Conservation (phyloP, 2,329 filamentous ascomycete species). For the Alternaria viburni region DNA sequence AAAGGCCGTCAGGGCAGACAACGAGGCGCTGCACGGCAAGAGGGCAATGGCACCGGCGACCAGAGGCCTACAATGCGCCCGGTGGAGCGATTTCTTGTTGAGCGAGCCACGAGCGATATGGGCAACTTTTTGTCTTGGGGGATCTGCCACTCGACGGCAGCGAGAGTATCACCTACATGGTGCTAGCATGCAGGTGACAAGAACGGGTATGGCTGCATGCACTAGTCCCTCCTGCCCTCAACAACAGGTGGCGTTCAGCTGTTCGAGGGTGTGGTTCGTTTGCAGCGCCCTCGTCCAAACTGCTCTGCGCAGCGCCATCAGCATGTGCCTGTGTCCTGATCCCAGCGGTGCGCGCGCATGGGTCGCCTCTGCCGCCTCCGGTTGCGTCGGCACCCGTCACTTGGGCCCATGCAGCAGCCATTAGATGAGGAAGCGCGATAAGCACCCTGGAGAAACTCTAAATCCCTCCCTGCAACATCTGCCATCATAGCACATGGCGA, state of each 20-base stretch:
- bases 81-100: conserved; percentile 13
- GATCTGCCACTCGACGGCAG: neutral
- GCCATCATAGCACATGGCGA: conserved; percentile 12
- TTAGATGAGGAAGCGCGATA: conserved; percentile 30
- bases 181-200: conserved; percentile 13
- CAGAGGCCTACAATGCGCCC: neutral
- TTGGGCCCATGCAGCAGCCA: neutral
- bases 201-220: conserved; percentile 11
- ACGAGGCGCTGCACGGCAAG: neutral
- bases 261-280: conserved; percentile 9
- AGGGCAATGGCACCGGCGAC: neutral
- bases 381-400: conserved; percentile 10
- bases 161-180: conserved; percentile 11
- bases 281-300: neutral
- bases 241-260: conserved; percentile 5
- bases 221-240: conserved; percentile 4
- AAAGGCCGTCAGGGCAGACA: neutral
- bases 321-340: neutral
- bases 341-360: neutral
- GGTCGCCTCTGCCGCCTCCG: conserved; percentile 8
- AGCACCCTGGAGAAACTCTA: conserved; percentile 14
- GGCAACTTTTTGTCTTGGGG: conserved; percentile 4
- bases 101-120: conserved; percentile 1
- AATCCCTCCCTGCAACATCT: conserved; percentile 3
- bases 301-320: neutral